phyloP scores from a whole-genome alignment of 805 yeast species.

The Yamadazyma sp. region DNA sequence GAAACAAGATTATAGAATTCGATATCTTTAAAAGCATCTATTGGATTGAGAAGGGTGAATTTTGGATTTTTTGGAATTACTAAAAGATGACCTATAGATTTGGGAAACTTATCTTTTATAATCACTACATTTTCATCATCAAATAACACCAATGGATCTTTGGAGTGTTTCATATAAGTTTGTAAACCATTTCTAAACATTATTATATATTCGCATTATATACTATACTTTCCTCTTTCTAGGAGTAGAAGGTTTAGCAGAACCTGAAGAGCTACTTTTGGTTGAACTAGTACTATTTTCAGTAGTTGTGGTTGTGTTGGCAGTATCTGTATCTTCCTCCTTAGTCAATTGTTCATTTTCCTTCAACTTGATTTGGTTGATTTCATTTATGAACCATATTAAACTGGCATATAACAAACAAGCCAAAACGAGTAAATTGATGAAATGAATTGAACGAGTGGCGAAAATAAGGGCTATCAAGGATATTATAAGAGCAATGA shows the following conservation, averaged over 20 bases:
- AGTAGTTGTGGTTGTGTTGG: neutral
- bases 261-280: neutral
- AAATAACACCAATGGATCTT: slow-evolving; percentile 38
- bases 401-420: slow-evolving; percentile 71
- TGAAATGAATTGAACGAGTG: slow-evolving; percentile 65
- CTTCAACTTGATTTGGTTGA: slow-evolving; percentile 47
- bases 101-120: slow-evolving; percentile 61
- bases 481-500: slow-evolving; percentile 57
- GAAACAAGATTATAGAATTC: slow-evolving; percentile 24
- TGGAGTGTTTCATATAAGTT: slow-evolving; percentile 48
- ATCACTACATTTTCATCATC: slow-evolving; percentile 54
- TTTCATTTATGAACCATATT: slow-evolving; percentile 83
- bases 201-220: neutral
- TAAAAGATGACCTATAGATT: slow-evolving; percentile 57
- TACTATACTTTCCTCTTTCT: slow-evolving; percentile 18
- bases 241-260: slow-evolving; percentile 6
- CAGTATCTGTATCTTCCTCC: slow-evolving; percentile 6
- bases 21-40: slow-evolving; percentile 41
- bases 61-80: slow-evolving; percentile 51
- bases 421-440: slow-evolving; percentile 55
- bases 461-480: slow-evolving; percentile 56
- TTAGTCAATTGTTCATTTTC: slow-evolving; percentile 19
- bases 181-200: slow-evolving; percentile 45
- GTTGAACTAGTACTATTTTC: slow-evolving; percentile 1
- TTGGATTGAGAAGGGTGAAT: slow-evolving; percentile 49